Percentiles rank a stretch among this genome's conserved stretches.
Conservation (phyloP, 805 yeast species). For the Starmerella potacharoeniae region DNA sequence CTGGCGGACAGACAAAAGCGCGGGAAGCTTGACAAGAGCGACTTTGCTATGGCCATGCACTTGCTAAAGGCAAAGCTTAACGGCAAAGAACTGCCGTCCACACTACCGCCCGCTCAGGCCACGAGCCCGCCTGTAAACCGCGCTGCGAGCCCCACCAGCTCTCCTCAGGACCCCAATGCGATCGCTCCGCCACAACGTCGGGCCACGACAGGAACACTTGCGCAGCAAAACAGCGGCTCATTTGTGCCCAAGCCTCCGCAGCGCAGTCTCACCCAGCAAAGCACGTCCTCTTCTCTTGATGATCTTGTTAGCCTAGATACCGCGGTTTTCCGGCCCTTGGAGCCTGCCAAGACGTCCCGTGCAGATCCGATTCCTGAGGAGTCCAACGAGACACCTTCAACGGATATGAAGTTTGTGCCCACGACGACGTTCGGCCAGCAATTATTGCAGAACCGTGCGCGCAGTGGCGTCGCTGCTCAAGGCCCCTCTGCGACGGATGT, state of each 20-base stretch:
- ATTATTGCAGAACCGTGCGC: constrained; percentile 34
- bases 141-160: constrained; percentile 19
- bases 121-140: neutral
- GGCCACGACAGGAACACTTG: neutral
- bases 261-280: neutral
- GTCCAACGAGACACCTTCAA: constrained; percentile 1
- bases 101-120: constrained; percentile 5
- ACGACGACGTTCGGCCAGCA: constrained; percentile 78
- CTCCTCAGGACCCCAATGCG: neutral
- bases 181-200: constrained; percentile 1
- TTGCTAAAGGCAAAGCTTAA: constrained; percentile 73
- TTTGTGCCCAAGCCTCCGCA: constrained; percentile 11
- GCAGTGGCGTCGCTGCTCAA: constrained; percentile 5
- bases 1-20: constrained; percentile 78
- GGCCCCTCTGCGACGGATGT: neutral
- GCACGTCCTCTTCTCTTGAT: constrained; percentile 20
- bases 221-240: neutral
- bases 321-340: constrained; percentile 20
- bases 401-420: constrained; percentile 48
- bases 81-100: constrained; percentile 68
- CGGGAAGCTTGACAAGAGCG: constrained; percentile 67
- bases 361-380: constrained; percentile 6
- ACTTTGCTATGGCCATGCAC: constrained; percentile 89
- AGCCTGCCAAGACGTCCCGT: constrained; percentile 10
- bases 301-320: constrained; percentile 26